Conservation (phyloP, 2,329 filamentous ascomycete species). For the Penicillium oxalicum region DNA sequence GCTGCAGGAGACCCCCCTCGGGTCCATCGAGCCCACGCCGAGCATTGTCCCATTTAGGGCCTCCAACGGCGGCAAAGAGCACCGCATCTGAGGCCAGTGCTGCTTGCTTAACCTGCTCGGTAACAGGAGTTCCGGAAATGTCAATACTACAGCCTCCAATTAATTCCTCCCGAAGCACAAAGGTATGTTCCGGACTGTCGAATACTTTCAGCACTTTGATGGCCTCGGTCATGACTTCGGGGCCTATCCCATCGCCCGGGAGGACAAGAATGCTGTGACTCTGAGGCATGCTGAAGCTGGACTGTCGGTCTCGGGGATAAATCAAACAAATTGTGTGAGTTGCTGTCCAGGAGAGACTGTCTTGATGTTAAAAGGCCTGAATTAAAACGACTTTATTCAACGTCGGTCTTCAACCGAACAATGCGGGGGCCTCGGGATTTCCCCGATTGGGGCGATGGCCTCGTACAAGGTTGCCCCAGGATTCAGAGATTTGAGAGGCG, state of each 20-base stretch:
- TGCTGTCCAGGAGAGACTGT: background rate
- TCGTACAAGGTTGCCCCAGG: background rate
- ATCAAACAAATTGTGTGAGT: background rate
- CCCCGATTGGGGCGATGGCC: constrained; percentile 8
- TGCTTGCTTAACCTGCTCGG: constrained; percentile 68
- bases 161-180: constrained; percentile 76
- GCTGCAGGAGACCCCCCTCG: constrained; percentile 76
- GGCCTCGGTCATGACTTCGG: constrained; percentile 55
- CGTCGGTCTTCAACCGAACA: constrained; percentile 21
- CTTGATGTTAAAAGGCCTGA: background rate
- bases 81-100: constrained; percentile 78
- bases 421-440: constrained; percentile 21
- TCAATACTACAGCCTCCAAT: constrained; percentile 86
- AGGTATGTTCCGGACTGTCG: constrained; percentile 62
- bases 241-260: constrained; percentile 72
- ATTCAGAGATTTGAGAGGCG: no score
- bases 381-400: constrained; percentile 7
- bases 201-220: constrained; percentile 66
- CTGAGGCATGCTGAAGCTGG: constrained; percentile 11
- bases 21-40: constrained; percentile 64
- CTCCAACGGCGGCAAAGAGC: constrained; percentile 82
- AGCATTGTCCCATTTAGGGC: constrained; percentile 79
- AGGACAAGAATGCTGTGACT: constrained; percentile 68
- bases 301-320: background rate
- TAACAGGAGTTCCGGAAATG: constrained; percentile 65